phyloP scores from a whole-genome alignment of 805 yeast species.

The Candida mattraensis region DNA sequence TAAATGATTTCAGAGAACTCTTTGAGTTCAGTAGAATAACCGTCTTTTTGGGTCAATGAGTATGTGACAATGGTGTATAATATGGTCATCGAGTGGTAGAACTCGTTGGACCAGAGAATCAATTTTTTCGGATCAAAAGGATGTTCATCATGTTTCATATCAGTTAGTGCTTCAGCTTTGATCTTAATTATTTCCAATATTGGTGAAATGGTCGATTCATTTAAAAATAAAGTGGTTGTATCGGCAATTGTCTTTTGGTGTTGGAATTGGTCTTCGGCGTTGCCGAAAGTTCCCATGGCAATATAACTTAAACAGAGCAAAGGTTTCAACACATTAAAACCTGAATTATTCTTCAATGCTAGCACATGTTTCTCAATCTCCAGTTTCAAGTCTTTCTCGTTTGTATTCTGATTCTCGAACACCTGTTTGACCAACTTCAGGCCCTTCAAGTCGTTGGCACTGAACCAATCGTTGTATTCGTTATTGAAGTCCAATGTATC shows the following conservation, averaged over 20 bases:
- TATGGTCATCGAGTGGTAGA: slow-evolving; percentile 32
- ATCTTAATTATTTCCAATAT: slow-evolving; percentile 15
- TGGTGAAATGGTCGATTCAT: slow-evolving; percentile 11
- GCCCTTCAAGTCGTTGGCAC: slow-evolving; percentile 29
- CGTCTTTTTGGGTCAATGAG: slow-evolving; percentile 11
- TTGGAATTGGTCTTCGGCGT: slow-evolving; percentile 17
- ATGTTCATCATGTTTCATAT: slow-evolving; percentile 21
- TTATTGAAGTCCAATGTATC: slow-evolving; percentile 37
- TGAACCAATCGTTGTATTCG: slow-evolving; percentile 45
- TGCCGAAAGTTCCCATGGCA: slow-evolving; percentile 32
- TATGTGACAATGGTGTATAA: slow-evolving; percentile 23
- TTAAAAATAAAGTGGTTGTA: slow-evolving; percentile 25
- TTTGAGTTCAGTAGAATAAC: slow-evolving; percentile 5
- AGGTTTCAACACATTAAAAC: slow-evolving; percentile 6
- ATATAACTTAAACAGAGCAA: slow-evolving; percentile 29
- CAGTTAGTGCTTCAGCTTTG: slow-evolving; percentile 19
- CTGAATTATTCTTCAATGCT: background rate
- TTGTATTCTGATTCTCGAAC: slow-evolving; percentile 6
- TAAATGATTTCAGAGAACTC: slow-evolving; percentile 13
- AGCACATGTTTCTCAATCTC: too few species aligned
- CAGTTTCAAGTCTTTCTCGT: too few species aligned
- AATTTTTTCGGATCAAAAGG: slow-evolving; percentile 8
- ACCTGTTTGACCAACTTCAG: slow-evolving; percentile 18
- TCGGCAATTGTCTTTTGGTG: slow-evolving; percentile 26
- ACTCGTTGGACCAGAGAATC: slow-evolving; percentile 25